These are phyloP conservation scores for Echria macrotheca DNA, from an alignment of 495 filamentous ascomycete genomes.

Conservation along the genomic window DNA sequence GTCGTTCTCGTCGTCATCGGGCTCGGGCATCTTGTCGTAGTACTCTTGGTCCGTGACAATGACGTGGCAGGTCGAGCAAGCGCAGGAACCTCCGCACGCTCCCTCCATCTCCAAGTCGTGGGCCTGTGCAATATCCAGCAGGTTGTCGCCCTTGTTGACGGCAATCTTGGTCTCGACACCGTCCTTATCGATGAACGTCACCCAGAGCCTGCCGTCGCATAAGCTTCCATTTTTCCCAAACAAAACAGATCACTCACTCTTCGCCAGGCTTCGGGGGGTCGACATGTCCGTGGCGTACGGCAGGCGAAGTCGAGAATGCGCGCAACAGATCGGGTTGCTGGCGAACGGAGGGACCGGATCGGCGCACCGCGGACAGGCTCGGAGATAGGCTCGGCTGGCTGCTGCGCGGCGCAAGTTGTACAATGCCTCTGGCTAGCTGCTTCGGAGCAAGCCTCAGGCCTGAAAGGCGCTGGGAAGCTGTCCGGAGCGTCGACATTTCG, in stretches of 20 bases:
- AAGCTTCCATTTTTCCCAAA: too few relatives aligned
- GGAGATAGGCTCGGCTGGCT: constrained; percentile 15
- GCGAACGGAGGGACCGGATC: background rate
- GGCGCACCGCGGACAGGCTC: constrained; percentile 1
- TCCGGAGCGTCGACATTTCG: constrained; percentile 22
- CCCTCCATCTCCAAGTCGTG: constrained; percentile 98
- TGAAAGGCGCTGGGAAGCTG: constrained; percentile 16
- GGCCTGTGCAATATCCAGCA: constrained; percentile 89
- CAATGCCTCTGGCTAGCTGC: constrained; percentile 11
- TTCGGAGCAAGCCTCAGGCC: constrained; percentile 15
- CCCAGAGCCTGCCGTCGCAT: constrained; percentile 79
- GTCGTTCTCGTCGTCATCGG: constrained; percentile 96
- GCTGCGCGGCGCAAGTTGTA: constrained; percentile 21
- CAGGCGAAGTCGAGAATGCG: constrained; percentile 55
- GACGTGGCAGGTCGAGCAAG: constrained; percentile 96
- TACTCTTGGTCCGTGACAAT: constrained; percentile 77
- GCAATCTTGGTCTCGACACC: constrained; percentile 65
- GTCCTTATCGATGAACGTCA: constrained; percentile 97
- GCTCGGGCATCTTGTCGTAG: constrained; percentile 90
- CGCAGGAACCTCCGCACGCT: constrained; percentile 91
- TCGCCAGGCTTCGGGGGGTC: constrained; percentile 85
- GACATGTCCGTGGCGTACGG: constrained; percentile 67
- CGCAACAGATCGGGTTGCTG: constrained; percentile 4
- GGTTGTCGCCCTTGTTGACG: constrained; percentile 80
- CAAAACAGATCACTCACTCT: constrained; percentile 72